Evolutionary conservation across 1,139 yeast species (phyloP), one percentile per base, ranked within the genome.

Genomic region (Scheffersomyces segobiensis): DNA sequence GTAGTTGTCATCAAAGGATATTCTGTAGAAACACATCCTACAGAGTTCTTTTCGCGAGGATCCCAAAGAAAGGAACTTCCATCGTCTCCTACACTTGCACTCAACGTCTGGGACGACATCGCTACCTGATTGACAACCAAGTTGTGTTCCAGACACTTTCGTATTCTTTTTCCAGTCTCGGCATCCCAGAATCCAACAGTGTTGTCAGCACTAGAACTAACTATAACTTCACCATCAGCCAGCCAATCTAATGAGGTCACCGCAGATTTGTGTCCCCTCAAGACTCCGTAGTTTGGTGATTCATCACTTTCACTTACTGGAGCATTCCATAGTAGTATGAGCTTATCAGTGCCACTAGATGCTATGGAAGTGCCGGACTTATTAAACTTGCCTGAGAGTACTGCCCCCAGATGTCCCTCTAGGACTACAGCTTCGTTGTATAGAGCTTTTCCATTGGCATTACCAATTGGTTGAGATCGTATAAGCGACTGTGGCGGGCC

Each of bases 61-160:
- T 91, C 97, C 95, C 95, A 91, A 2, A 86, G 55, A 8, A 76
- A 75, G 0, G 83, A 76, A 4, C 71, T 60, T 0, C 93, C 93
- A 65, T 88, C 93, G 65, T 91, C 97, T 19, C 87, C 80, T 3
- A 85, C 92, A 42, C 88, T 81, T 3, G 81, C 76, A 4, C 82
- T 64, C n/a, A 72, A 53, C 24, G 74, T 73, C 3, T 72, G 78
- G 67, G 53, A 72, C 3, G 70, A 64, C 8, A 63, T 61, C 5
- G 63, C 79, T 1, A 89, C 71, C 61, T 87, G 82, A 65, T 90
- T 89, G 3, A 89, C 86, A 19, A 82, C 78, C n/a, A 77, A 75
- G 4, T 73, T 75, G 65, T 88, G 91, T 2, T 83, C 85, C 24
- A 70, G 71, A 46, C 84, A 83, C 61, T 84, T 87, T 52, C 88